Base-by-base conservation (phyloP, 2,329 filamentous ascomycete species). In the Colletotrichum melonis region DNA sequence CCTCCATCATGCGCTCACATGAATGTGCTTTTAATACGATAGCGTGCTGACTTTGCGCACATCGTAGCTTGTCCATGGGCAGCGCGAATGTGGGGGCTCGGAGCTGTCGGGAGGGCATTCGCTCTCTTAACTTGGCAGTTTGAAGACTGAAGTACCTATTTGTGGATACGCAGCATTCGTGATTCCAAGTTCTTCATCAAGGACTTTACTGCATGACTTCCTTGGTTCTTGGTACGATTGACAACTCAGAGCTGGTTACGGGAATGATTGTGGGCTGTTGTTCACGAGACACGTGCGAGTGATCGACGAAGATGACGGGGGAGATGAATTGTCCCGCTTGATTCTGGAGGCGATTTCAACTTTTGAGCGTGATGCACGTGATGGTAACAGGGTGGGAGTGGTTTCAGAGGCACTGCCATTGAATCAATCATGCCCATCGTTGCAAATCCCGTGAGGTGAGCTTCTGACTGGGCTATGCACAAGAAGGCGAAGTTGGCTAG, bases 81-180 rank as follows among this genome's bases (percentile, higher is more conserved):
- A 19, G 46, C 54, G 32, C 59, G 35, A 19, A 16, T 70, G 58
- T 63, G 66, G 58, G 63, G 38, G 58, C 2, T 46, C 69, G 64
- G 65, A 63, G 65, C 54, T 52, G 28, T 69, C 64, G 64, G 65
- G 69, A 46, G 26, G 42, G 7, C 8, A 26, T 9, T 26, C 11
- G 54, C 24, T 26, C 22, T 58, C 28, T 26, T n/a, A 19, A 35
- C 52, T 63, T 63, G 64, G 64, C 64, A 35, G 56, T 24, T 64
- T 24, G 14, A n/a, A 30, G 42, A 56, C 8, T 19, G 42, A 1
- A 42, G 38, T 16, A 42, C 42, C 42, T 49, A 22, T 49, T 49
- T 72, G 52, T 55, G 49, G 60, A 30, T 16, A 30, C n/a, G n/a
- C 30, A 38, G 35, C 8, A 35, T 28, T 63, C 11, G n/a, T 26